Evolutionary conservation across 139 green algal species (phyloP).

Genomic region (Astrephomene gubernaculifera): DNA sequence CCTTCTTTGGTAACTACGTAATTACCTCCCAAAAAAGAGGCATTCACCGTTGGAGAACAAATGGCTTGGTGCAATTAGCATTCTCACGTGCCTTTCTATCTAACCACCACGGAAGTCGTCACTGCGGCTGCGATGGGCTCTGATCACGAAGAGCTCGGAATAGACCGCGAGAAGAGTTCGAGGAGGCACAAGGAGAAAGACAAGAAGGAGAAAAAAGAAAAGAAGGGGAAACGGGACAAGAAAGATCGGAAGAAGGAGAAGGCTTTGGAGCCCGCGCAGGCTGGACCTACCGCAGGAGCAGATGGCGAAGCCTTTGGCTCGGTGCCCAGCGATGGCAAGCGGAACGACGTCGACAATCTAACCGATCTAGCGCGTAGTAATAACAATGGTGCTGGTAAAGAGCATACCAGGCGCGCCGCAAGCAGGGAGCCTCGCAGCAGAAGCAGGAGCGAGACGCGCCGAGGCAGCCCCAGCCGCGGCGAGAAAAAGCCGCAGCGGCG

Average conservation of each 20-base stretch:
- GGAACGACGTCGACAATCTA: background rate
- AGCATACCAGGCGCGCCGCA: background rate
- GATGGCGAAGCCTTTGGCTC: background rate
- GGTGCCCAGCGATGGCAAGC: background rate
- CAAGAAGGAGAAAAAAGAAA: conserved; percentile 23
- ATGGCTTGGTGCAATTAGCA: no score
- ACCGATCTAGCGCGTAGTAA: background rate
- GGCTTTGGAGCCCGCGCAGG: background rate
- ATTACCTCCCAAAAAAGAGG: no score
- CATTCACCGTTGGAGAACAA: no score
- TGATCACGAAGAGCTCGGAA: background rate
- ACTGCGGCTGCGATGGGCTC: no score
- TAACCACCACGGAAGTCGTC: no score
- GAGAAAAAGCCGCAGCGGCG: background rate
- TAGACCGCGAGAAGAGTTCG: background rate
- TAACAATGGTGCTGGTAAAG: background rate
- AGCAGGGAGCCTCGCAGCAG: conserved; percentile 1
- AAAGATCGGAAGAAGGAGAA: conserved; percentile 25
- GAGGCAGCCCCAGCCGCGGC: background rate
- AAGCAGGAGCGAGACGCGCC: background rate
- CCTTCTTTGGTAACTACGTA: no score
- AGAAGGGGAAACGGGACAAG: conserved; percentile 19
- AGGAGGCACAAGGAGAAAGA: conserved; percentile 18
- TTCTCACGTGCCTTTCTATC: no score
- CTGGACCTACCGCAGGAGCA: background rate